Evolutionary conservation across 208 protist genomes (phyloP), one percentile per base, ranked within the genome.

Genomic region (Trypanosoma scelopori): DNA sequence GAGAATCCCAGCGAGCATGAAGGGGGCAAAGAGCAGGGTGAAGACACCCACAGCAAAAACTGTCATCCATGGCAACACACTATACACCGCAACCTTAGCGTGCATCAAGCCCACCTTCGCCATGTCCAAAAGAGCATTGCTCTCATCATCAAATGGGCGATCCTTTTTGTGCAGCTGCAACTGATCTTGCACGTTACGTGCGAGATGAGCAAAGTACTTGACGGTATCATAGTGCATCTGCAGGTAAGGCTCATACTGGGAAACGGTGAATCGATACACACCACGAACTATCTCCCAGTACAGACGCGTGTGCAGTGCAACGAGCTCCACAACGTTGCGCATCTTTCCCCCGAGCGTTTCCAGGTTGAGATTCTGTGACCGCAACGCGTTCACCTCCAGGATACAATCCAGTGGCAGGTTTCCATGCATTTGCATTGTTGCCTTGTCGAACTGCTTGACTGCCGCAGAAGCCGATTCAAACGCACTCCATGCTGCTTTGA

Each of bases 1-100:
- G 15, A 87, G 3, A 35, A 87, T 35, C 7, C 55, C 71, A 13
- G 71, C 46, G 23, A 84, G 25, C 22, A 89, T 25, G 23, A 81
- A 66, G 13, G 87, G 81, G 25, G 64, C 37, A 48, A 81, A 74
- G 0, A 81, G 1, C 18, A 83, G 7, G 20, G 57, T 18, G 5
- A 85, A 22, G 12, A 85, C 13, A 47, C 64, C 51, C 3, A 61
- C 59, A 11, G 69, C 60, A 4, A 75, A 46, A 47, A 64, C 45
- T 1, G 80, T 52, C 2, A 76, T 27, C 23, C 81, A 55, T 4
- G 87, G 85, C 12, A 86, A 69, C 16, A 60, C 0, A 1, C 64
- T 52, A 64, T 79, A 81, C 27, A 59, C 64, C 0, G 18, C 6
- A 37, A 37, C 27, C 41, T 63, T 60, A 1, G 41, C 3, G 37